phyloP scores from a whole-genome alignment of 2,329 filamentous ascomycete species.

The Sclerotinia nivalis region DNA sequence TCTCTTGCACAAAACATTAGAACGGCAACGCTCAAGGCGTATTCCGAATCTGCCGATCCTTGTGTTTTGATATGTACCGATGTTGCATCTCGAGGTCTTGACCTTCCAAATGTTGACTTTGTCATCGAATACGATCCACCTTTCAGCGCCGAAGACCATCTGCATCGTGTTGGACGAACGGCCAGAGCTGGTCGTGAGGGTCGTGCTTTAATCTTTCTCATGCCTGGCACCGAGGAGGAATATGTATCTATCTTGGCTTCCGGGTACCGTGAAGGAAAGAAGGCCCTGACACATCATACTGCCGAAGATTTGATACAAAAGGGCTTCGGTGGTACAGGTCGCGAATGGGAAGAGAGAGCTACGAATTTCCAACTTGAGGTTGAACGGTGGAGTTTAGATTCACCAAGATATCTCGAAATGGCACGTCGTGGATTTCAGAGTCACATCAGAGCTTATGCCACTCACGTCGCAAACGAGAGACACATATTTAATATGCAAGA shows the following conservation, averaged over 20 bases:
- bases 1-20: constrained; percentile 86
- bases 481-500: constrained; percentile 88
- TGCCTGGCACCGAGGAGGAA: constrained; percentile 87
- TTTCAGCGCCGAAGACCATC: constrained; percentile 88
- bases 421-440: constrained; percentile 86
- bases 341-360: constrained; percentile 63
- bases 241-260: constrained; percentile 65
- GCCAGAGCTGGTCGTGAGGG: constrained; percentile 89
- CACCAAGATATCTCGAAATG: constrained; percentile 71
- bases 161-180: constrained; percentile 92
- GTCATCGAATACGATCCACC: constrained; percentile 96
- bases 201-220: constrained; percentile 83
- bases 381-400: constrained; percentile 65
- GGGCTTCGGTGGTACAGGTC: constrained; percentile 56
- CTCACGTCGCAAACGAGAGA: constrained; percentile 83
- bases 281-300: constrained; percentile 62
- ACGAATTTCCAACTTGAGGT: constrained; percentile 68
- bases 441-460: constrained; percentile 92
- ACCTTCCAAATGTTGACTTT: constrained; percentile 91
- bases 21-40: constrained; percentile 81
- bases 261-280: constrained; percentile 52
- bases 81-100: constrained; percentile 91
- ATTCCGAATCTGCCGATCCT: constrained; percentile 70
- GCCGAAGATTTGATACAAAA: constrained; percentile 68
- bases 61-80: constrained; percentile 91